Base-by-base conservation (phyloP, 192 early-diverging fungal species). In the Mortierella alpina region DNA sequence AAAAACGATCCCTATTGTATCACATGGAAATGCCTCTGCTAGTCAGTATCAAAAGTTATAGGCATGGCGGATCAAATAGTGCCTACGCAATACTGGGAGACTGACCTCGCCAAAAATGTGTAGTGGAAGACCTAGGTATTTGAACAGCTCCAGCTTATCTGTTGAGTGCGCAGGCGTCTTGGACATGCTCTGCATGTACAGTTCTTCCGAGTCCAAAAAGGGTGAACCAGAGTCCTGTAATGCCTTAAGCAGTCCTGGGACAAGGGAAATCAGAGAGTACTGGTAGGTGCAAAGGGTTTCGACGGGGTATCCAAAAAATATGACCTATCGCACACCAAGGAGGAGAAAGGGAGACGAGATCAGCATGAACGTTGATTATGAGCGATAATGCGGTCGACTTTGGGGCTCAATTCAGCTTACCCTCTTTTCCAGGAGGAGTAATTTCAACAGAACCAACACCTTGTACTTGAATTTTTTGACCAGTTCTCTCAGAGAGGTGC, bases 261-360 rank as follows among this genome's bases (percentile, higher is more conserved):
- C 84, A 46, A 95, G 68, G 0, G 92, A 93, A 11, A 94, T 87
- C 49, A 95, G 71, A 39, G 89, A 89, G 73, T 95, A 95, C 72
- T 95, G 92, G 73, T 92, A 94, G 9, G 91, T 91, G 54, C 91
- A 94, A 12, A 95, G 72, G 40, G 86, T 83, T 65, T 95, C 94
- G 7, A 95, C 94, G 53, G 90, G 90, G 48, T 91, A 90, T n/a
- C 94, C 94, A 84, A 93, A 95, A 75, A 95, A 95, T 55, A 95
- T 69, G 52, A 94, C 85, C 91, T 92, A 82, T 12, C 14, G 18
- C 41, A 17, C 11, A 0, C 9, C 23, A 51, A 60, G 0, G n/a
- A 51, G 8, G 14, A 4, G 31, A 23, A 8, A 15, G 4, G 4
- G 9, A 11, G 23, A 41, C 14, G 12, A 59, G 40, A 12, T 12